Base-by-base conservation (phyloP, 805 yeast species). In the Candida sithepensis region DNA sequence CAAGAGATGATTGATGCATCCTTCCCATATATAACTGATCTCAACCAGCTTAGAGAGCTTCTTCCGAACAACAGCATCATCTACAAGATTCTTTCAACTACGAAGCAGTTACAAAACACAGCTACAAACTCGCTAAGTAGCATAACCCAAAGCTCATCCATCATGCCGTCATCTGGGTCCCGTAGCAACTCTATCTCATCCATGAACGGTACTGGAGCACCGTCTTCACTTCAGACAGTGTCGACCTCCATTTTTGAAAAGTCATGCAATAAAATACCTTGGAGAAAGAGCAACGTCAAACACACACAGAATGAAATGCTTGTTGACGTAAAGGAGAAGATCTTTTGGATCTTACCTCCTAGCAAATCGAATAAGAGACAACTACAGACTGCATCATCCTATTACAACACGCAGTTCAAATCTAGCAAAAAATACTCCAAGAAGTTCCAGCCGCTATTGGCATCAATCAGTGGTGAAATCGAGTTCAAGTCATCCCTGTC, bases 271-370 rank as follows among this genome's bases (percentile, higher is more conserved):
- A 59, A 60, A 23, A 68, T 70, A 8, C 96, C 96, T 1, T 92
- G 98, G 98, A 77, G 98, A 57, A 72, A 79, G 41, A 61, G 82
- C 4, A 77, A 81, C 52, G 84, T 86, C n/a, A 78, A 75, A 54
- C 81, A 88, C 62, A 75, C 88, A 3, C 82, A 82, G 54, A 89
- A 92, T 64, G 98, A 92, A 65, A 73, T 92, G 65, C 89, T 83
- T 62, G 85, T 92, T 8, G 98, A 94, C 65, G 63, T 94, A 5
- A 72, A 74, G 2, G 99, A 92, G 63, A 69, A 74, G 1, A 64
- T 87, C 20, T 76, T 75, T 52, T 75, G 84, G 33, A 73, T 85
- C 0, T 64, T 82, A 20, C 70, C 73, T 21, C 66, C 78, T 48
- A 41, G 46, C 6, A 47, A 42, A 32, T 5, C 43, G 2, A 21